Evolutionary conservation across 2,329 filamentous ascomycete genomes (phyloP), one percentile per base, ranked within the genome.

Genomic region (Aspergillus tanneri): DNA sequence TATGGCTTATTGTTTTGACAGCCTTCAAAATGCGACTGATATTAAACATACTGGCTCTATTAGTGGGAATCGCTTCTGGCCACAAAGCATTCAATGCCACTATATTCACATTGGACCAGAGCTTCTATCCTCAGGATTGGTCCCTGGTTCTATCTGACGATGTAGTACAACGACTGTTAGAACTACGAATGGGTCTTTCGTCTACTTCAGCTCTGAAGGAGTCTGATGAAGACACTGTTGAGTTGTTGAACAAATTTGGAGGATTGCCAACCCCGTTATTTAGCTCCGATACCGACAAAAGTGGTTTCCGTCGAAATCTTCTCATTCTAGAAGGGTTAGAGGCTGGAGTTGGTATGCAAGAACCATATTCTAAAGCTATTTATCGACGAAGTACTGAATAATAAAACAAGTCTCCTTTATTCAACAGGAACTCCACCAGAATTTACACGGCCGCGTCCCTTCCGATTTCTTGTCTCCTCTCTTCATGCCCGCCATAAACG

Each of bases 231-330:
- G 69, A 70, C 28, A 77, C 79, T 7, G 67, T 88, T 30, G 70
- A 74, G 40, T 70, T 81, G 56, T 72, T 90, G 60, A 81, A 83
- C 60, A 71, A 71, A 41, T 87, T 82, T 65, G 84, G 83, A 53
- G 81, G 78, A 53, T 62, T 70, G 23, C 67, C 44, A 11, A 77
- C 5, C 57, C 70, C 45, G 65, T 74, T 88, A 25, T 83, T 88
- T 57, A 68, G 66, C 36, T 67, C 62, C 21, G 38, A 49, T 19
- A 32, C 43, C 21, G 44, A 46, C 14, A 42, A 46, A 23, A 56
- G 64, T 8, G 37, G 48, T 16, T 12, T 41, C 6, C 53, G 60
- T 36, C 69, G 60, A 46, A 62, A 68, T 23, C 58, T 73, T 41
- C 55, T 74, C 14, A 53, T 72, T 18, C 50, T 68, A 34, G 83